A percentile compares a stretch with the other conserved stretches of the same genome.
Evolutionary conservation across 2,329 filamentous ascomycete genomes (phyloP).

Genomic region (Xylariaceae sp.): DNA sequence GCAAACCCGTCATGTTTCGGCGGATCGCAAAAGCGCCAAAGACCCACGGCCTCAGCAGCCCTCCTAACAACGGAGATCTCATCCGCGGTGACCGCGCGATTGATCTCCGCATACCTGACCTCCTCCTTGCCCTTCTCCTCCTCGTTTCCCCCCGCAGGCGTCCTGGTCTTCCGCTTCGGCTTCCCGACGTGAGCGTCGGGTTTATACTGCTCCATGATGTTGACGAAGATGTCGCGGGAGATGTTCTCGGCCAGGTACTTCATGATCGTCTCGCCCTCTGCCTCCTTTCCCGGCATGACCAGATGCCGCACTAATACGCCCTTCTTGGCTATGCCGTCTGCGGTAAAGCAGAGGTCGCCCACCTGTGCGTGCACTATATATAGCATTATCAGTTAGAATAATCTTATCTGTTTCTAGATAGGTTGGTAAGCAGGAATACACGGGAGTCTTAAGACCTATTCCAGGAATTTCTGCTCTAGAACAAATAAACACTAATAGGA

Average conservation of each 20-base stretch:
- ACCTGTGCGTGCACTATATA: constrained; percentile 84
- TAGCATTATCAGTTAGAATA: too few relatives aligned
- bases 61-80: constrained; percentile 69
- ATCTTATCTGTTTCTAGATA: too few relatives aligned
- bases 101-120: constrained; percentile 75
- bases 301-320: constrained; percentile 78
- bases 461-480: too few relatives aligned
- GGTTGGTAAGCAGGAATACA: too few relatives aligned
- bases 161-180: constrained; percentile 45
- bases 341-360: constrained; percentile 80
- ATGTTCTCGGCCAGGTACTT: constrained; percentile 73
- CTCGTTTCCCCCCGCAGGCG: constrained; percentile 32
- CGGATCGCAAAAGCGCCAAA: constrained; percentile 42
- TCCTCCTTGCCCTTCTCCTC: constrained; percentile 42
- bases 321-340: constrained; percentile 77
- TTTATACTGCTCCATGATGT: constrained; percentile 89
- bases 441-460: too few relatives aligned
- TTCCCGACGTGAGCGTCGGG: constrained; percentile 83
- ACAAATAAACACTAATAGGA: too few relatives aligned
- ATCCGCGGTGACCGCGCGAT: constrained; percentile 65
- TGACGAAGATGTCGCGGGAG: constrained; percentile 75
- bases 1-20: constrained; percentile 24
- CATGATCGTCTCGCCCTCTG: constrained; percentile 75
- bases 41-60: constrained; percentile 70
- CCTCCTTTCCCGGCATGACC: constrained; percentile 81